Conservation (phyloP, 108 stramenopile species). For the Bacterosira constricta region DNA sequence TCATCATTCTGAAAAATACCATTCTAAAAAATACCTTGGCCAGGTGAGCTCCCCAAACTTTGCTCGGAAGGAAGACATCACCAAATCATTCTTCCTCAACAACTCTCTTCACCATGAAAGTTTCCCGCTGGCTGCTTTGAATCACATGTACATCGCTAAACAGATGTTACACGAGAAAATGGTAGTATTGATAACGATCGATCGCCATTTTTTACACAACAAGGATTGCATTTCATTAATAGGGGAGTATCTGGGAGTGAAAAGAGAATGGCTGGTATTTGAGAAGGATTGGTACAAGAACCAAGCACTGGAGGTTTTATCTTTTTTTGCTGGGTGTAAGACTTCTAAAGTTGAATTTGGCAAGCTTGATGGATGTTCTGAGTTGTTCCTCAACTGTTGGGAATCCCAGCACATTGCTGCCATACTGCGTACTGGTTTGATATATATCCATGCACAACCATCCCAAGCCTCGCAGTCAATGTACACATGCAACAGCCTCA, state of each 20-base stretch:
- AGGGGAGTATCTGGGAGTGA: neutral
- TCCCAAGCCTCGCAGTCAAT: too few species aligned
- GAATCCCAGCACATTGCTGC: too few species aligned
- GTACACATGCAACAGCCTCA: too few species aligned
- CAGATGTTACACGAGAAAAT: constrained; percentile 2
- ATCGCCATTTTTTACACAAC: neutral
- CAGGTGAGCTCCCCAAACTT: neutral
- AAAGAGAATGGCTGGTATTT: neutral
- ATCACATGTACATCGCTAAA: constrained; percentile 7
- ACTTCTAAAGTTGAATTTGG: neutral
- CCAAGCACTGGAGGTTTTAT: neutral
- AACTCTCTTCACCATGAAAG: constrained; percentile 1
- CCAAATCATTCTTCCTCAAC: neutral
- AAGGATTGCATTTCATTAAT: neutral
- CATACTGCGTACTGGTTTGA: too few species aligned
- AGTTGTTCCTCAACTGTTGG: neutral
- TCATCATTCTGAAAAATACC: neutral
- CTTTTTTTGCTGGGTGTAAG: neutral
- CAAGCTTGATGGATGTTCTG: neutral
- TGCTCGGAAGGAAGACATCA: neutral
- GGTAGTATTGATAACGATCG: neutral
- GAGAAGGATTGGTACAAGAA: constrained; percentile 9
- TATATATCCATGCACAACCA: too few species aligned
- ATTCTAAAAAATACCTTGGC: neutral
- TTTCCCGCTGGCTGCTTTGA: neutral